Percentiles rank a stretch among this genome's conserved stretches.
These are phyloP conservation scores for Mycosphaerella sp. DNA, from an alignment of 2,329 filamentous ascomycete species.

Conservation along the genomic window DNA sequence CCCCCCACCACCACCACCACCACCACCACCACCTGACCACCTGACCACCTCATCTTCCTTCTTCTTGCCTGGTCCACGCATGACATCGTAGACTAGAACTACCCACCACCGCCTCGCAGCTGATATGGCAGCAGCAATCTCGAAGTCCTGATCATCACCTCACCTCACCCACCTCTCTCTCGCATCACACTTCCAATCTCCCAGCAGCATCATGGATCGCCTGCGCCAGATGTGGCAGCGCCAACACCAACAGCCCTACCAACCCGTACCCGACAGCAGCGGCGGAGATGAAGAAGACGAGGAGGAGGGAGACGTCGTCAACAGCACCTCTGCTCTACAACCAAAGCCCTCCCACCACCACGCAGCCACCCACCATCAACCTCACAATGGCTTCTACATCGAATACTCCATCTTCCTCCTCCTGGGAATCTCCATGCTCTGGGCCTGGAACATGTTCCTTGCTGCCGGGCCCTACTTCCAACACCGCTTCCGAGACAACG, in stretches of 20 bases:
- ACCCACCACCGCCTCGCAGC: neutral
- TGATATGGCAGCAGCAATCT: neutral
- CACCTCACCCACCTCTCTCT: too few relatives aligned
- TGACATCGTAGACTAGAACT: too few relatives aligned
- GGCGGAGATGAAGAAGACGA: too few relatives aligned
- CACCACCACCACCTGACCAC: too few relatives aligned
- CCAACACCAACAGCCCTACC: constrained; percentile 30
- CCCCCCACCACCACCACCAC: too few relatives aligned
- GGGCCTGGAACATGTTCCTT: constrained; percentile 99
- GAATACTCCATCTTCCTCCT: constrained; percentile 82
- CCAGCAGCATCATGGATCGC: constrained; percentile 19
- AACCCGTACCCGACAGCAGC: constrained; percentile 23
- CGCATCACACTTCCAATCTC: neutral
- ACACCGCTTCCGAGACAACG: constrained; percentile 64
- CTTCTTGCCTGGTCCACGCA: too few relatives aligned
- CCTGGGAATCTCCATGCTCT: constrained; percentile 88
- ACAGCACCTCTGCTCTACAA: constrained; percentile 3
- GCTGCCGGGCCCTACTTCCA: constrained; percentile 93
- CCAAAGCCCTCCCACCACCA: neutral
- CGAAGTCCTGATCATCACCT: too few relatives aligned
- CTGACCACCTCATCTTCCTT: too few relatives aligned
- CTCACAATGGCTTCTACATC: constrained; percentile 55
- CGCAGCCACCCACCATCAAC: neutral
- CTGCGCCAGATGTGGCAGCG: constrained; percentile 27
- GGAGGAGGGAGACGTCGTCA: constrained; percentile 15